These are phyloP conservation scores for Dendrobium huoshanense DNA, from an alignment of 106 monocot species.

Conservation along the genomic window DNA sequence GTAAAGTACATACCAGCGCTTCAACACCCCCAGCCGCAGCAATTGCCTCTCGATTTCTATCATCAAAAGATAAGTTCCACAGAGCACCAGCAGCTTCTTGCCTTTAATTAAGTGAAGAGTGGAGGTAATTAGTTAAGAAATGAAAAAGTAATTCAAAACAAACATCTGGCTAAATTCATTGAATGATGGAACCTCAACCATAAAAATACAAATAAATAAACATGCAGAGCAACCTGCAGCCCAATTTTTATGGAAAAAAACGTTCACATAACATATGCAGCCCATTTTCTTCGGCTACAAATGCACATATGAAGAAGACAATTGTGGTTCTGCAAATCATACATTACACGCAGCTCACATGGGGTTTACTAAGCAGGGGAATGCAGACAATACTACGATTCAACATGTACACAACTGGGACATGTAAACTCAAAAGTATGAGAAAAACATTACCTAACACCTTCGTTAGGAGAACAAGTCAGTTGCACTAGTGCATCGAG, in stretches of 20 bases:
- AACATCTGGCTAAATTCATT: not conserved
- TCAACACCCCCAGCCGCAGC: conserved; percentile 94
- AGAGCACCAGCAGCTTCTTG: conserved; percentile 99
- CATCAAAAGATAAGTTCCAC: conserved; percentile 99
- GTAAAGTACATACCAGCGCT: conserved; percentile 55
- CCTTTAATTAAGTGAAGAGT: conserved; percentile 21
- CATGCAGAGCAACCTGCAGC: not conserved
- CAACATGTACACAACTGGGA: not conserved
- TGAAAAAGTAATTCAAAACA: not conserved
- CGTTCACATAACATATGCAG: not conserved
- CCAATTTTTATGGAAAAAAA: not conserved
- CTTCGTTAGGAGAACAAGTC: conserved; percentile 85
- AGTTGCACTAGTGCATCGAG: conserved; percentile 92
- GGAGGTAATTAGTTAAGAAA: not conserved
- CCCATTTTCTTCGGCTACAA: not conserved
- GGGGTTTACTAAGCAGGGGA: not conserved
- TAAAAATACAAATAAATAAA: not conserved
- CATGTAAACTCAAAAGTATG: not conserved
- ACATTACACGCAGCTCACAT: not conserved
- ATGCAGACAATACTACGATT: not conserved
- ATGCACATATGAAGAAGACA: not conserved
- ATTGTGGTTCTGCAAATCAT: not conserved
- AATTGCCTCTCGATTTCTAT: conserved; percentile 94
- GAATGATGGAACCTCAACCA: not conserved
- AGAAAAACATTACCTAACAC: conserved; percentile 74